These are phyloP conservation scores for Neodidymelliopsis sp. DNA, from an alignment of 2,329 filamentous ascomycete genomes.

Conservation along the genomic window DNA sequence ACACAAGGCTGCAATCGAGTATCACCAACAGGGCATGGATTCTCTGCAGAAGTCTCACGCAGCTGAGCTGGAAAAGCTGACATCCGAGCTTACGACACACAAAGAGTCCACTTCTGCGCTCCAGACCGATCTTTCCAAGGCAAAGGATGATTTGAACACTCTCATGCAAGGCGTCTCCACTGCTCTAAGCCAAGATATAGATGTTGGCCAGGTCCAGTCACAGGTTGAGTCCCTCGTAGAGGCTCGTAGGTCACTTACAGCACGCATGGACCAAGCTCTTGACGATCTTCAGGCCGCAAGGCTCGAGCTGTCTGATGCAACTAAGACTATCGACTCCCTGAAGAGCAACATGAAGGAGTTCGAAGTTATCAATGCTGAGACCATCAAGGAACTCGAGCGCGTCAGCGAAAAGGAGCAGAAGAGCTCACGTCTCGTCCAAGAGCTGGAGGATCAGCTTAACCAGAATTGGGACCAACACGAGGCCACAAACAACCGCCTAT, in stretches of 20 bases:
- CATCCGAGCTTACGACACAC: conserved; percentile 44
- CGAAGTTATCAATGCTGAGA: conserved; percentile 60
- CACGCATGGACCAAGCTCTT: conserved; percentile 52
- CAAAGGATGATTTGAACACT: conserved; percentile 66
- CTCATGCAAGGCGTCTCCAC: conserved; percentile 69
- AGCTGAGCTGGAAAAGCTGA: conserved; percentile 60
- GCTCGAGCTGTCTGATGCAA: conserved; percentile 53
- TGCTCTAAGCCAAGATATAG: conserved; percentile 69
- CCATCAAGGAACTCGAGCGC: conserved; percentile 64
- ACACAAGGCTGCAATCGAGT: conserved; percentile 63
- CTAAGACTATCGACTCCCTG: conserved; percentile 48
- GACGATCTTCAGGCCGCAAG: conserved; percentile 53
- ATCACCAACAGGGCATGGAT: conserved; percentile 62
- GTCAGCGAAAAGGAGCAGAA: conserved; percentile 78
- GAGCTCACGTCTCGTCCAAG: conserved; percentile 89
- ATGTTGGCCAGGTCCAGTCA: conserved; percentile 50
- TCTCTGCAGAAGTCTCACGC: conserved; percentile 62
- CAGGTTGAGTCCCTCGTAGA: conserved; percentile 55
- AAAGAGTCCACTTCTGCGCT: conserved; percentile 44
- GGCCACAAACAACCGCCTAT: conserved; percentile 82
- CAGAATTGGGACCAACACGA: conserved; percentile 95
- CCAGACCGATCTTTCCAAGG: conserved; percentile 66
- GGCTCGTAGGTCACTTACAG: conserved; percentile 55
- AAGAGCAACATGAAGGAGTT: conserved; percentile 56
- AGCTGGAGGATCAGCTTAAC: conserved; percentile 95